phyloP scores from a whole-genome alignment of 768 basidiomycete species.

The Lyophyllum shimeji region DNA sequence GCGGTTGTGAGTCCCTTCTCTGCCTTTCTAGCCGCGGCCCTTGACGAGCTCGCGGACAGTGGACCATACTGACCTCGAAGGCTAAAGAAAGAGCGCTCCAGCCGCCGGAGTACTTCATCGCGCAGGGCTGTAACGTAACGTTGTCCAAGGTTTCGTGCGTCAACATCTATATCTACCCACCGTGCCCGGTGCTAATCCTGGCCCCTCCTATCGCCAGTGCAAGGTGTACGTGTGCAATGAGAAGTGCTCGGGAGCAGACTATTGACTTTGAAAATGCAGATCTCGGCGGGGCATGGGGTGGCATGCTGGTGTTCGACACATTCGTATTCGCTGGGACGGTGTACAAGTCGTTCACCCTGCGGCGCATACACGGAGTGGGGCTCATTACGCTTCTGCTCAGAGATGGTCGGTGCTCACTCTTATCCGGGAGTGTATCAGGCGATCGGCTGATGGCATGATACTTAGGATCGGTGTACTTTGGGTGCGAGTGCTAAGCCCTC shows the following conservation, averaged over 20 bases:
- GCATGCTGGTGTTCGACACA: conserved; percentile 40
- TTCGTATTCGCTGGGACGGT: conserved; percentile 41
- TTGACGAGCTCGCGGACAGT: conserved; percentile 19
- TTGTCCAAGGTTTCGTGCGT: conserved; percentile 25
- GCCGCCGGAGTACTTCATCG: conserved; percentile 14
- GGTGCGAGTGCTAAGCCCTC: conserved; percentile 16
- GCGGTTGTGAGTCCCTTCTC: conserved; percentile 28
- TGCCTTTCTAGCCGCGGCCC: background rate
- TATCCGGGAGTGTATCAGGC: background rate
- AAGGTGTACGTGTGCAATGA: background rate
- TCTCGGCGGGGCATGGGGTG: conserved; percentile 34
- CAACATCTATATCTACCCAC: background rate
- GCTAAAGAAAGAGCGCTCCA: conserved; percentile 2
- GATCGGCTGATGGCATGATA: background rate
- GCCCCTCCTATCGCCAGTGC: background rate
- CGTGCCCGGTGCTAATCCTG: background rate
- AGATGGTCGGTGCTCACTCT: conserved; percentile 29
- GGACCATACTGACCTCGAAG: conserved; percentile 24
- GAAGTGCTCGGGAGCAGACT: background rate
- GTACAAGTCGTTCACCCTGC: conserved; percentile 33
- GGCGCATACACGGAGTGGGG: conserved; percentile 18
- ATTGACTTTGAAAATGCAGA: conserved; percentile 17
- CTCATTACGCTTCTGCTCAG: conserved; percentile 35
- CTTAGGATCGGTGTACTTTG: conserved; percentile 40
- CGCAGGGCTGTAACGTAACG: conserved; percentile 22